Evolutionary conservation across 1,139 yeast genomes (phyloP), one percentile per base, ranked within the genome.

Genomic region (Blastobotrys raffinosifermentans): DNA sequence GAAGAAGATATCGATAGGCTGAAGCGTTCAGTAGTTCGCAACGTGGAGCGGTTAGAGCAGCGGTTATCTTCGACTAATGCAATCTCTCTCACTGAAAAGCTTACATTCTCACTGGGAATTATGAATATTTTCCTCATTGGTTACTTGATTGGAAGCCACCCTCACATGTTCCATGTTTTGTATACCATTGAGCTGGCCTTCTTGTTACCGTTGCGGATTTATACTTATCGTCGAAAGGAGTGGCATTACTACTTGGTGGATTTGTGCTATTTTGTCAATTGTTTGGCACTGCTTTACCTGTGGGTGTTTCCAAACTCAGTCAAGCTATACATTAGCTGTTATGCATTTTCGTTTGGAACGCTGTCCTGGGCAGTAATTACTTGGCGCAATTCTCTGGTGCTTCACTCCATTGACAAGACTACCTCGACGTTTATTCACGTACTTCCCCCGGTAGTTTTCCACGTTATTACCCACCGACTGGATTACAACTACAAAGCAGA

Each of bases 291-390:
- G 54, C 46, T 77, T 1, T 91, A 75, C 54, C 71, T 91, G 29
- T 91, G 97, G 97, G 67, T 77, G 4, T 76, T 80, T 46, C 96
- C 98, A 0, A 55, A 69, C 30, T 84, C 94, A 1, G 69, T 70
- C 31, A 71, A 78, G 40, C 65, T 91, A 29, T 89, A 82, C 60
- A 75, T 85, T 18, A 73, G 91, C 7, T 87, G 93, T 49, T 89
- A 85, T 61, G 82, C 96, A 10, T 74, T 91, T 42, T 73, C 94
- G 2, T 78, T 82, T 66, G 97, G 97, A 1, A 85, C 96, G 0
- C 64, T 91, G 38, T 75, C 95, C 7, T 89, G 86, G 73, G 97
- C 97, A 0, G 96, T 91, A 14, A 80, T 89, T 26, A 85, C 96
- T 0, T 91, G 98, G 98, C 72, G 95, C 52, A 91, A 91, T 57